Evolutionary conservation across 2,329 filamentous ascomycete species (phyloP).

Genomic region (Cytospora piceicola): DNA sequence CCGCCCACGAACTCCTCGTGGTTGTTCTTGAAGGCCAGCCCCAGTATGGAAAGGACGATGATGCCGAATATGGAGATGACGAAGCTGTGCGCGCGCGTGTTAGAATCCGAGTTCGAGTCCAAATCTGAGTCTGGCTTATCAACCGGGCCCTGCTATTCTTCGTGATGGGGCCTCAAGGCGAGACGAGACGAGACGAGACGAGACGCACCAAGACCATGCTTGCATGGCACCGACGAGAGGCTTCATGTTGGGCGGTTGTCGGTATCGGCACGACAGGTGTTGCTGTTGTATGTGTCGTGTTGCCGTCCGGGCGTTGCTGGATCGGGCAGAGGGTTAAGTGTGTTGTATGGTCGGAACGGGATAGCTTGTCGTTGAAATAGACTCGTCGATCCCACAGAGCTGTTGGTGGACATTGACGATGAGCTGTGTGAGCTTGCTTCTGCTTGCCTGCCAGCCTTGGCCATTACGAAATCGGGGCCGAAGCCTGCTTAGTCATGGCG

Average conservation of each 20-base stretch:
- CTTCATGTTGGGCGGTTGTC: constrained; percentile 71
- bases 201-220: constrained; percentile 88
- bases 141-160: background rate
- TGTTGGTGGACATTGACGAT: background rate
- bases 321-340: background rate
- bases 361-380: constrained; percentile 7
- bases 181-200: background rate
- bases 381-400: constrained; percentile 10
- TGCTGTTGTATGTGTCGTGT: background rate
- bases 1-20: constrained; percentile 85
- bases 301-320: background rate
- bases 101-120: constrained; percentile 4
- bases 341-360: background rate
- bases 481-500: constrained; percentile 16
- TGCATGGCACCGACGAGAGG: constrained; percentile 89
- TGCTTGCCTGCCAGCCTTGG: constrained; percentile 5
- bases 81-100: constrained; percentile 58
- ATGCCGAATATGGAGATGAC: constrained; percentile 70
- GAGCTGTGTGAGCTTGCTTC: background rate
- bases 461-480: background rate
- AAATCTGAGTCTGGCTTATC: no score
- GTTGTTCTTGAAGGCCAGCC: constrained; percentile 75
- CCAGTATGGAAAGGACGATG: constrained; percentile 65
- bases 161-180: background rate
- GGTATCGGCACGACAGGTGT: background rate